Percentiles rank a stretch among this genome's conserved stretches.
phyloP scores from a whole-genome alignment of 352 stramenopile species.

The Globisporangium echinulatum region DNA sequence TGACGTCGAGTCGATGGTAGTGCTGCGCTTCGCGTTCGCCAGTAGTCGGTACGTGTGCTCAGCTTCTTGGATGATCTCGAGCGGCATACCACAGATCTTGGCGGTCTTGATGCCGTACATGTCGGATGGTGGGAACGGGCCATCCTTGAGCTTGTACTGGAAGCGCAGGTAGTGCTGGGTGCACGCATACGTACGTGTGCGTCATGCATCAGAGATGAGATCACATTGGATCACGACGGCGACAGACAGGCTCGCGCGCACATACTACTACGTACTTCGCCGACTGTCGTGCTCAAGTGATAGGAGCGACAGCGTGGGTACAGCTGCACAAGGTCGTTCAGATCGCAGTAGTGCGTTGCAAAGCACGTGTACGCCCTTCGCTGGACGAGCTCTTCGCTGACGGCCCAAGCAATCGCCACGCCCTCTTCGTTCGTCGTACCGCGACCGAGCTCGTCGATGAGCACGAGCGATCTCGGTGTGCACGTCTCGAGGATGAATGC shows the following conservation, averaged over 20 bases:
- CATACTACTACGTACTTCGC: conserved; percentile 24
- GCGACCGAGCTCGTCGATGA: conserved; percentile 90
- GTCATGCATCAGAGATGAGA: no score
- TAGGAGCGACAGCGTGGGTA: conserved; percentile 69
- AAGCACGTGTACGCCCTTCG: conserved; percentile 79
- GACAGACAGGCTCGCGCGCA: no score
- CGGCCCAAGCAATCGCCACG: conserved; percentile 83
- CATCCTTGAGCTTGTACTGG: conserved; percentile 66
- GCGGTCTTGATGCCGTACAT: conserved; percentile 85
- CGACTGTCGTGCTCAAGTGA: conserved; percentile 48
- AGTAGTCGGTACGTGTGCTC: conserved; percentile 32
- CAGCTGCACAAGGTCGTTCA: conserved; percentile 54
- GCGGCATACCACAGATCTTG: conserved; percentile 61
- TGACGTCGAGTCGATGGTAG: conserved; percentile 9
- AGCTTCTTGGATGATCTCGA: conserved; percentile 51
- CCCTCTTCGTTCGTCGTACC: conserved; percentile 89
- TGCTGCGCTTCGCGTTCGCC: conserved; percentile 16
- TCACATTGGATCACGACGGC: no score
- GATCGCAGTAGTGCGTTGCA: conserved; percentile 85
- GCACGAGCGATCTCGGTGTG: conserved; percentile 64
- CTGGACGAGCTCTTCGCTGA: conserved; percentile 77
- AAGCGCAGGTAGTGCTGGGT: conserved; percentile 43
- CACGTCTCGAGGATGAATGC: conserved; percentile 80
- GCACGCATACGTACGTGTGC: conserved; percentile 1
- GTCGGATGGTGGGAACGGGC: conserved; percentile 39